Base-by-base conservation (phyloP, 2,329 filamentous ascomycete genomes). In the Trichoderma sp. region DNA sequence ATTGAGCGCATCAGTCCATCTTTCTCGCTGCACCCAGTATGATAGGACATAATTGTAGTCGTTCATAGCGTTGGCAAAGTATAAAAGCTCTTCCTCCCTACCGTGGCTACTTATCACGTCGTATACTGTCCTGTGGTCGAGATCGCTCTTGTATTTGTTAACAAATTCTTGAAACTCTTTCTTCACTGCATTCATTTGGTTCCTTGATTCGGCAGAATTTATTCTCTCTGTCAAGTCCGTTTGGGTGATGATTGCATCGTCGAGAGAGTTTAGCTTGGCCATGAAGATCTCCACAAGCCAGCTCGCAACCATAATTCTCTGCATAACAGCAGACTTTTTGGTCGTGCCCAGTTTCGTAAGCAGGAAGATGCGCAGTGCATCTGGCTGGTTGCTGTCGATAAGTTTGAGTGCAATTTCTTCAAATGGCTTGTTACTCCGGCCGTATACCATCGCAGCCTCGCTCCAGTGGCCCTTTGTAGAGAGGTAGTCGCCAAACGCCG, bases 261-360 rank as follows among this genome's bases (percentile, higher is more conserved):
- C 96, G 4, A 99, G 85, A 3, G 92, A 91, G 77, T 99, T 97
- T 53, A 99, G 86, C 80, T 97, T 97, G 5, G 94, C 92, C 94
- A 99, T 99, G 80, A 95, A 99, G 2, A 98, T 87, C 79, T 99
- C 96, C 11, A 97, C 86, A 55, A 99, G 86, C 96, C 96, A 99
- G 73, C 91, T 94, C 2, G 95, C 92, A 73, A 98, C 90, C 93
- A 99, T 97, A 72, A 92, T 91, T 70, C 95, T 86, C 80, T 99
- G 96, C 94, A 99, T 99, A 35, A 90, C 84, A 0, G 90, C 89
- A 0, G 90, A 87, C 79, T 94, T 97, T 79, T 94, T 97, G 76
- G 94, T 90, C 0, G 88, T 91, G 8, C 87, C 86, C 37, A 99
- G 84, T 80, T 97, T 97, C 0, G 93, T 92, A 27, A 95, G 80